These are phyloP conservation scores for Talaromyces sp. DNA, from an alignment of 2,329 filamentous ascomycete genomes.

Conservation along the genomic window DNA sequence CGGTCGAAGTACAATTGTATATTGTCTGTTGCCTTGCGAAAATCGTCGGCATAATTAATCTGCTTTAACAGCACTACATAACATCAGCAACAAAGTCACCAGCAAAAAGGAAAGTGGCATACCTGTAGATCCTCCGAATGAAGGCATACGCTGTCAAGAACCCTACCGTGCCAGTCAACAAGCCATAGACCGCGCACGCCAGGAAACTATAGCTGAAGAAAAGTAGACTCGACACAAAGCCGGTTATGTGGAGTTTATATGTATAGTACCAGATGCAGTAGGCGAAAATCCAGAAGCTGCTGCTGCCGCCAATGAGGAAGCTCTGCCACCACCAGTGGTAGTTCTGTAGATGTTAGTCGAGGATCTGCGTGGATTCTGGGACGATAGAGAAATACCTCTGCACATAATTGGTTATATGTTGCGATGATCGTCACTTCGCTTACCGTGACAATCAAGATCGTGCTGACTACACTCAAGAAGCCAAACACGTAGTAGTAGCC, in stretches of 20 bases:
- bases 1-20: neutral
- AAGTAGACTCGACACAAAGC: conserved; percentile 72
- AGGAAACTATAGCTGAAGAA: conserved; percentile 85
- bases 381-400: conserved; percentile 54
- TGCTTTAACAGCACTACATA: conserved; percentile 16
- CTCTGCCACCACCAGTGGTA: conserved; percentile 93
- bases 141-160: conserved; percentile 83
- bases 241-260: conserved; percentile 74
- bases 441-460: conserved; percentile 71
- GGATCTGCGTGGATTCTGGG: neutral
- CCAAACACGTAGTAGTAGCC: conserved; percentile 92
- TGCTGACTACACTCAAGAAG: conserved; percentile 70
- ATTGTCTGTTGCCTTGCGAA: no score
- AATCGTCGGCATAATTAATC: conserved; percentile 10
- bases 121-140: conserved; percentile 78
- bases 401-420: conserved; percentile 77
- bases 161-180: conserved; percentile 78
- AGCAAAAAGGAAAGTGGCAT: conserved; percentile 32
- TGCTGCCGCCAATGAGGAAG: conserved; percentile 74
- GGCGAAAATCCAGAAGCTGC: conserved; percentile 74
- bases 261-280: conserved; percentile 85
- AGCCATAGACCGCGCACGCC: conserved; percentile 74
- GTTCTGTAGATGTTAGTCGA: conserved; percentile 49
- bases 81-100: neutral
- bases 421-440: conserved; percentile 80